phyloP scores from a whole-genome alignment of 2,329 filamentous ascomycete species.

The Bipolaris victoriae region DNA sequence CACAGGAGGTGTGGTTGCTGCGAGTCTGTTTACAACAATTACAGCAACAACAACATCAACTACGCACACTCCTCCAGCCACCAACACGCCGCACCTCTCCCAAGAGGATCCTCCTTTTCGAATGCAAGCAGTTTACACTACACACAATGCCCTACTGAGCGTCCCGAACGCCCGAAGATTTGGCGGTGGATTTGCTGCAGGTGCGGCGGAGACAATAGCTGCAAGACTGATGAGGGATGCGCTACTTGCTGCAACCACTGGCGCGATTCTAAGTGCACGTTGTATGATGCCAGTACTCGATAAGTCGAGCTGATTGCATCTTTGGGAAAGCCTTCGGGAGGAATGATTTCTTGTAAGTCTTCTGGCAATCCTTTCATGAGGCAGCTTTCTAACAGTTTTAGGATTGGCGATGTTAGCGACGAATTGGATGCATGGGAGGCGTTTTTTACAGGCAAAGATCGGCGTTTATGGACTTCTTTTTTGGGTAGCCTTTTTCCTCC shows the following conservation, averaged over 20 bases:
- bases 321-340: neutral
- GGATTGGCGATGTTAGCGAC: too few relatives aligned
- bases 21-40: neutral
- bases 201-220: neutral
- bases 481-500: too few relatives aligned
- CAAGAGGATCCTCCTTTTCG: neutral
- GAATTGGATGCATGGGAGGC: too few relatives aligned
- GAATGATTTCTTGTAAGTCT: neutral
- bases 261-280: neutral
- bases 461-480: too few relatives aligned
- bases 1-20: neutral
- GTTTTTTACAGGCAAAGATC: too few relatives aligned
- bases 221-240: neutral
- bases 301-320: neutral
- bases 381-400: neutral
- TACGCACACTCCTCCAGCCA: too few relatives aligned
- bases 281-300: neutral
- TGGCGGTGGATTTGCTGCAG: neutral
- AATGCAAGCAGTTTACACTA: neutral
- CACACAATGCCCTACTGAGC: neutral
- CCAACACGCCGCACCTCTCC: neutral
- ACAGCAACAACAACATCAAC: neutral
- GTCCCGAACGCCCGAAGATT: neutral
- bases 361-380: neutral
- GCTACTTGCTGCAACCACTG: slow-evolving; percentile 1